These are phyloP conservation scores for Daedaleopsis nitida DNA, from an alignment of 768 basidiomycete genomes.

Conservation along the genomic window DNA sequence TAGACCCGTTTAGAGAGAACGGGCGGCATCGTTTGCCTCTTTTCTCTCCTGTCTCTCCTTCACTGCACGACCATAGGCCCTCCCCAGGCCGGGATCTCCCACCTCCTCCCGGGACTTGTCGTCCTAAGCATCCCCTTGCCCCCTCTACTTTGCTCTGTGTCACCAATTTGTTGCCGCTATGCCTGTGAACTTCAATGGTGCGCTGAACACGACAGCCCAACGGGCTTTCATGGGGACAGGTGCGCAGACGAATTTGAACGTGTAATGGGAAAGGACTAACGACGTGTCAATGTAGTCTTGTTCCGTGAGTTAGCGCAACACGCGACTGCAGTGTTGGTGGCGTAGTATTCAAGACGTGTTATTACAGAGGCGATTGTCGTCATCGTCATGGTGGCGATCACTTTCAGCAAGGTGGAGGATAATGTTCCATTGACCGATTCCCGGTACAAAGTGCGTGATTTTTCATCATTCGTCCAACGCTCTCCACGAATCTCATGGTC, in stretches of 20 bases:
- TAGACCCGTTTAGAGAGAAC: background rate
- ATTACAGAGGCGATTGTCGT: slow-evolving; percentile 72
- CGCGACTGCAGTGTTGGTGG: background rate
- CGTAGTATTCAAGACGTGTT: background rate
- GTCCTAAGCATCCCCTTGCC: slow-evolving; percentile 1
- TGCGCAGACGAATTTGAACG: slow-evolving; percentile 37
- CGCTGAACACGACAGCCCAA: slow-evolving; percentile 75
- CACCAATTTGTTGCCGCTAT: slow-evolving; percentile 38
- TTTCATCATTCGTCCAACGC: background rate
- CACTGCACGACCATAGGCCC: background rate
- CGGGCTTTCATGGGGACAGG: slow-evolving; percentile 71
- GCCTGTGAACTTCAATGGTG: slow-evolving; percentile 58
- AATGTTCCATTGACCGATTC: slow-evolving; percentile 43
- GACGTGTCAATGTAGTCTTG: slow-evolving; percentile 40
- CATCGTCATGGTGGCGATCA: slow-evolving; percentile 71
- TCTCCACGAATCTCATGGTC: slow-evolving; percentile 7
- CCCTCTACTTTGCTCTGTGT: background rate
- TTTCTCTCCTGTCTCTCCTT: slow-evolving; percentile 7
- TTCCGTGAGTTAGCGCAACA: slow-evolving; percentile 52
- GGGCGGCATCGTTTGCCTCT: background rate
- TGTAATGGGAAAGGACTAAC: background rate
- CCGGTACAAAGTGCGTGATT: slow-evolving; percentile 53
- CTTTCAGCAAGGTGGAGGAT: slow-evolving; percentile 64
- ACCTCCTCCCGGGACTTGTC: slow-evolving; percentile 6
- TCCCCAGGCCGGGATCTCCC: background rate